These are phyloP conservation scores for Pseudogymnoascus sp. DNA, from an alignment of 2,329 filamentous ascomycete genomes.

Conservation along the genomic window DNA sequence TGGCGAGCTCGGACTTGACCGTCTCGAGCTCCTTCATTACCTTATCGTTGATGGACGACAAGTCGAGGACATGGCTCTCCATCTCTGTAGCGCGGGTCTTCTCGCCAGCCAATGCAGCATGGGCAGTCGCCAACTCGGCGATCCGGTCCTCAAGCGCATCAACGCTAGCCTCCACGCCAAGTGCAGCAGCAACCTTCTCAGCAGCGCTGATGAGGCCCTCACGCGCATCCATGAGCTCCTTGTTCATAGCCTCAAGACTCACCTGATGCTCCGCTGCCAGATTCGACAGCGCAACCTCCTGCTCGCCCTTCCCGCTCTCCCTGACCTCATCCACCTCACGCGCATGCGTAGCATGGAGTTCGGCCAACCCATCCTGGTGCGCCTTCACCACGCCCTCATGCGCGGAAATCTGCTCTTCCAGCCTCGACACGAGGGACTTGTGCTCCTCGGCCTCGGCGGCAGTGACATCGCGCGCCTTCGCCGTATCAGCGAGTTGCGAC, in stretches of 20 bases:
- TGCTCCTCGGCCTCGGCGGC: constrained; percentile 35
- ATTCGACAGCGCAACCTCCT: constrained; percentile 48
- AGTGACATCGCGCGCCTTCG: constrained; percentile 19
- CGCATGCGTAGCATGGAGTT: constrained; percentile 42
- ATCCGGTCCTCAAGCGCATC: constrained; percentile 59
- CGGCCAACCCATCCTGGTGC: constrained; percentile 43
- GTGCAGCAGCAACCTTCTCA: constrained; percentile 51
- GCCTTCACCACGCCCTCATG: constrained; percentile 51
- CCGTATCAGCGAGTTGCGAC: not conserved
- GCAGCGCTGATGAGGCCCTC: constrained; percentile 59
- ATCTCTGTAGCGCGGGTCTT: constrained; percentile 52
- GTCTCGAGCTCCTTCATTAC: constrained; percentile 55
- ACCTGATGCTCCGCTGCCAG: constrained; percentile 55
- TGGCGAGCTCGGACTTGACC: constrained; percentile 46
- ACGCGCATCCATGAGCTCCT: constrained; percentile 56
- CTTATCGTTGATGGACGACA: constrained; percentile 50
- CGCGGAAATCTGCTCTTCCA: constrained; percentile 51
- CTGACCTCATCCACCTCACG: constrained; percentile 43
- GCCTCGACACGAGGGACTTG: constrained; percentile 39
- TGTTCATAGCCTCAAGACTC: constrained; percentile 47
- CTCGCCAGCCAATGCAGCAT: constrained; percentile 51
- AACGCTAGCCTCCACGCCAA: constrained; percentile 57
- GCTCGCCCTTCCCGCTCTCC: constrained; percentile 42
- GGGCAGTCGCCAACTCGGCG: constrained; percentile 46
- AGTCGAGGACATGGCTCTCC: constrained; percentile 45